Evolutionary conservation across 352 stramenopile genomes (phyloP).

Genomic region (Phytophthora megakarya): DNA sequence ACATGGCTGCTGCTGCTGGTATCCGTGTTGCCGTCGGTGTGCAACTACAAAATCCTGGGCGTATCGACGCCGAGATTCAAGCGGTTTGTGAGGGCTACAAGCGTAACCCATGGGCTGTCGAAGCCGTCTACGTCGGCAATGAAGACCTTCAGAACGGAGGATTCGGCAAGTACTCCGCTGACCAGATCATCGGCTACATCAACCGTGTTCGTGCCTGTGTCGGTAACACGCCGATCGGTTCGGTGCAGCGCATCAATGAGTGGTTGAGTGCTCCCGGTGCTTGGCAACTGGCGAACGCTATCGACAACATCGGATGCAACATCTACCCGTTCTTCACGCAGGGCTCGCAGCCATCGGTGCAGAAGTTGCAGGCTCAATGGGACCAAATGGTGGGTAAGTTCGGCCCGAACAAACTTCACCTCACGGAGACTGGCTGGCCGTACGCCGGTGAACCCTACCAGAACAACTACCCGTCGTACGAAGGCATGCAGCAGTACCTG

Average conservation of each 20-base stretch:
- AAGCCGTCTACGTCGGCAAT: neutral
- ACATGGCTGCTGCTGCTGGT: neutral
- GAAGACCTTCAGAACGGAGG: neutral
- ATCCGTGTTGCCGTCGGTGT: neutral
- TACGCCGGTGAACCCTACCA: conserved; percentile 25
- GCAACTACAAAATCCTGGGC: neutral
- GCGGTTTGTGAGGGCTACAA: neutral
- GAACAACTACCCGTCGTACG: neutral
- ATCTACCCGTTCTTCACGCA: conserved; percentile 55
- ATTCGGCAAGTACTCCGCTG: neutral
- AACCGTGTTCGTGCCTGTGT: neutral
- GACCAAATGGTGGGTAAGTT: conserved; percentile 47
- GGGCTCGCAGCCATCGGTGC: conserved; percentile 36
- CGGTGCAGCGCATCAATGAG: neutral
- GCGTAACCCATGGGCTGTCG: neutral
- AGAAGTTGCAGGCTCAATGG: conserved; percentile 59
- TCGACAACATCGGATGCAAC: conserved; percentile 32
- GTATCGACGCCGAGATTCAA: neutral
- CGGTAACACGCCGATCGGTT: neutral
- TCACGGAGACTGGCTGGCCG: conserved; percentile 67
- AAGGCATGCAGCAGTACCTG: neutral
- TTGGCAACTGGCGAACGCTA: too few relatives aligned
- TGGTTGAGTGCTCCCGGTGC: neutral
- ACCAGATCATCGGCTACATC: neutral
- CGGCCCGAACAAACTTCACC: conserved; percentile 37